Evolutionary conservation across 331 rosid genomes (phyloP).

Genomic region (Prunus yedoensis): DNA sequence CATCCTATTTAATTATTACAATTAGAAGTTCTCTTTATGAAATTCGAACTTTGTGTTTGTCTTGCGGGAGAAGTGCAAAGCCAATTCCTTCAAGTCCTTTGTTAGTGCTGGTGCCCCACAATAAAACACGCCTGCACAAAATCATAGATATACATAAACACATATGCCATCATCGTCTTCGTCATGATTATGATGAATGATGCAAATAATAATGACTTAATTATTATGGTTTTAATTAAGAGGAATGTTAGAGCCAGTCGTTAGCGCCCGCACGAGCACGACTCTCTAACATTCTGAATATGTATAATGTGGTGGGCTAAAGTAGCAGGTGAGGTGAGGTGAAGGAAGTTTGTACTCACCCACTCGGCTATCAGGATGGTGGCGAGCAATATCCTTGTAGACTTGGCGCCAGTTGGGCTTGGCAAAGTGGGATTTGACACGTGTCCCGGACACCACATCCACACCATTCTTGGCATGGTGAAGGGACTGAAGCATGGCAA

Average conservation of each 20-base stretch:
- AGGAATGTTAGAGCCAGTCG: too few species aligned
- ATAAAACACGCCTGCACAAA: constrained; percentile 49
- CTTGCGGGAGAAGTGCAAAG: constrained; percentile 49
- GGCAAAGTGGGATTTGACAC: constrained; percentile 85
- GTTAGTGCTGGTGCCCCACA: constrained; percentile 57
- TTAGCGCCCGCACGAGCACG: too few species aligned
- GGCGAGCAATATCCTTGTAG: constrained; percentile 63
- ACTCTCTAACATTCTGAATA: too few species aligned
- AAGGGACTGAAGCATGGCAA: constrained; percentile 82
- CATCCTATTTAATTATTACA: too few species aligned
- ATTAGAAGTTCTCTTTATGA: constrained; percentile 53
- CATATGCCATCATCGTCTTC: neutral
- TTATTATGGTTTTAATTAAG: neutral
- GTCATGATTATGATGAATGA: neutral
- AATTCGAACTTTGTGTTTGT: constrained; percentile 58
- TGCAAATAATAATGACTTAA: neutral
- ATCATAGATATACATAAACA: neutral
- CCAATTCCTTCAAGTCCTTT: constrained; percentile 43
- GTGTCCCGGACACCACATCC: constrained; percentile 79
- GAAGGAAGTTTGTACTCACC: constrained; percentile 32
- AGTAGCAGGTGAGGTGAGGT: neutral
- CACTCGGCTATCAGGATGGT: constrained; percentile 56
- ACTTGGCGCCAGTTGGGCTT: constrained; percentile 86
- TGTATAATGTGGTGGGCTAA: neutral
- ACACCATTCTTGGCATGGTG: constrained; percentile 85